phyloP scores from a whole-genome alignment of 2,329 filamentous ascomycete genomes.

The Hypoxylon sp. region DNA sequence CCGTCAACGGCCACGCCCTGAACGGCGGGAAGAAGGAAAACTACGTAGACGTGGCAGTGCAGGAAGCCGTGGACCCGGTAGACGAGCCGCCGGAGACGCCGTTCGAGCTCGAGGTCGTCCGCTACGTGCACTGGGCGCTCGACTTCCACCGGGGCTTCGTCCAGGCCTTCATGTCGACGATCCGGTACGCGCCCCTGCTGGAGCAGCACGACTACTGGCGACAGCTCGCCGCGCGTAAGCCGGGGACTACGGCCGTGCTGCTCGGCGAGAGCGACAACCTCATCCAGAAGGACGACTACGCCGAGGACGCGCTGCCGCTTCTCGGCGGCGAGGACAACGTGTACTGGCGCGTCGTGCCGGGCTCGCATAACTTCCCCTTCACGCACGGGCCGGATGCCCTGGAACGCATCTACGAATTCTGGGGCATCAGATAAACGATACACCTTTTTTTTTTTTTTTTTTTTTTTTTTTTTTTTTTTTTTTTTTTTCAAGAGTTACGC shows the following conservation, averaged over 20 bases:
- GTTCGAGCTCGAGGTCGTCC: conserved; percentile 61
- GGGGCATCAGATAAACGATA: conserved; percentile 51
- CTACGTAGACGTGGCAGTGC: conserved; percentile 55
- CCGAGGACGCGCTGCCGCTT: conserved; percentile 61
- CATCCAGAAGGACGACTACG: conserved; percentile 63
- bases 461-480: no score
- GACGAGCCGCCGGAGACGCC: conserved; percentile 46
- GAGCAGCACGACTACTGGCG: conserved; percentile 65
- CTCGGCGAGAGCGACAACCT: conserved; percentile 65
- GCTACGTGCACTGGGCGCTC: conserved; percentile 70
- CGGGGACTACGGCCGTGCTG: conserved; percentile 62
- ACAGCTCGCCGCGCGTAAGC: conserved; percentile 56
- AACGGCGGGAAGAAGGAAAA: conserved; percentile 52
- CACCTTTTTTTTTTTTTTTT: no score
- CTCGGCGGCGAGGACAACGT: conserved; percentile 63
- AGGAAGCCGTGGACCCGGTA: conserved; percentile 55
- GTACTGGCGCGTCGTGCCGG: conserved; percentile 63
- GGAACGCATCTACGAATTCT: conserved; percentile 61
- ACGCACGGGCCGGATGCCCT: conserved; percentile 62
- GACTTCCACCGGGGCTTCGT: conserved; percentile 68
- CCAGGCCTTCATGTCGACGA: conserved; percentile 68
- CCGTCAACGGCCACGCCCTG: conserved; percentile 31
- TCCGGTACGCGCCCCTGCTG: conserved; percentile 66
- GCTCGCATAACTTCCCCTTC: conserved; percentile 72
- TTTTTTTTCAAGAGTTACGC: not conserved